Evolutionary conservation across 2,329 filamentous ascomycete species (phyloP), one percentile per base, ranked within the genome.

Genomic region (Cucurbitaria berberidis): DNA sequence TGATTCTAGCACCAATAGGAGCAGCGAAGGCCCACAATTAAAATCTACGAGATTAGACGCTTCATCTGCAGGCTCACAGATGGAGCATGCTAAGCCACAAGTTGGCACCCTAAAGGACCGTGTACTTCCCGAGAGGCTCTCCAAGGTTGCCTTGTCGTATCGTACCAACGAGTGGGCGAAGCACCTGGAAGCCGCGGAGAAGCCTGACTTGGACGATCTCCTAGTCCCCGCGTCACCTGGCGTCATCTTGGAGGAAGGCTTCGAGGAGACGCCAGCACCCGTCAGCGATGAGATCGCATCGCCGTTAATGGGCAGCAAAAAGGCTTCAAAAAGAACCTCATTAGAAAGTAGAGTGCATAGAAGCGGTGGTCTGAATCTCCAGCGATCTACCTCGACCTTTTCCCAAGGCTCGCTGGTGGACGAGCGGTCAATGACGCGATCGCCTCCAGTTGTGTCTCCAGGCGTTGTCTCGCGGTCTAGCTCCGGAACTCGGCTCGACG

Each of bases 101-200:
- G 73, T 77, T 7, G 74, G 74, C 15, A 83, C 76, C 38, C 54
- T 70, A 5, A 55, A 57, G 6, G 58, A 65, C 7, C 85, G 86
- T 3, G 81, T 81, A 10, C 81, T 96, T 9, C 90, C 90, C 0
- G 78, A 81, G n/a, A 85, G 86, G 11, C 75, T 92, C 29, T 95
- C 92, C 1, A 88, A 85, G 55, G 84, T 96, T 8, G 89, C 92
- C 1, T 80, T 91, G 71, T 90, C 89, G 0, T 96, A 95, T 69
- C 86, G 93, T 51, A 97, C 92, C 1, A 96, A 96, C 60, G 93
- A 98, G 76, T 98, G 93, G 93, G 91, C 92, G 0, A 97, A 96
- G 73, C 91, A 96, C 72, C 81, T 96, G 10, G 86, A 87, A 58
- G 79, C 84, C 36, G 92, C 93, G 6, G 93, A 97, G 15, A 77